These are phyloP conservation scores for Strobilomyces echinocephalus DNA, from an alignment of 768 basidiomycete species.

Conservation along the genomic window DNA sequence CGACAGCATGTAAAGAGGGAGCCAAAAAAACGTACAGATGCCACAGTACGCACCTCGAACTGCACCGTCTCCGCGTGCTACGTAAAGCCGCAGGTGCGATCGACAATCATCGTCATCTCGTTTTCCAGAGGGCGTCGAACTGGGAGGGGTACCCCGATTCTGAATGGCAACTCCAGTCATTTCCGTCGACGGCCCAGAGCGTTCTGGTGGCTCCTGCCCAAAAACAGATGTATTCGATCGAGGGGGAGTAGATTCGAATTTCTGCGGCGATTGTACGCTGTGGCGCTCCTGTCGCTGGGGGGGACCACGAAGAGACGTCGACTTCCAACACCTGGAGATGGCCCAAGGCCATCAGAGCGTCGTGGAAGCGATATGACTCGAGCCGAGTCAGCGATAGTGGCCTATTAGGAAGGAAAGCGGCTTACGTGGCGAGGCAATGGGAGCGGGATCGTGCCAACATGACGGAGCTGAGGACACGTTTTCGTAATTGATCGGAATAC, in stretches of 20 bases:
- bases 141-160: constrained; percentile 26
- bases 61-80: constrained; percentile 17
- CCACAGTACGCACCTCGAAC: constrained; percentile 19
- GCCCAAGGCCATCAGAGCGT: constrained; percentile 31
- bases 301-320: constrained; percentile 34
- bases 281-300: constrained; percentile 24
- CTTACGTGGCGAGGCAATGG: constrained; percentile 36
- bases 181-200: constrained; percentile 32
- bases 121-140: constrained; percentile 29
- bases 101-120: constrained; percentile 15
- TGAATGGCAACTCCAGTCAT: constrained; percentile 31
- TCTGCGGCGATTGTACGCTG: constrained; percentile 39
- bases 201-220: constrained; percentile 29
- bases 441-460: constrained; percentile 38
- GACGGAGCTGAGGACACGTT: constrained; percentile 32
- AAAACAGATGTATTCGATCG: constrained; percentile 32
- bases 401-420: constrained; percentile 1
- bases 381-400: constrained; percentile 16
- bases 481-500: constrained; percentile 31
- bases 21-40: constrained; percentile 24
- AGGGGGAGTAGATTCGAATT: constrained; percentile 35
- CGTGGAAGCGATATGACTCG: constrained; percentile 33
- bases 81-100: constrained; percentile 24
- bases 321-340: constrained; percentile 35
- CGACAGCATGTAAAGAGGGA: constrained; percentile 15